Evolutionary conservation across 2,329 filamentous ascomycete species (phyloP).

Genomic region (Phoma sp.): DNA sequence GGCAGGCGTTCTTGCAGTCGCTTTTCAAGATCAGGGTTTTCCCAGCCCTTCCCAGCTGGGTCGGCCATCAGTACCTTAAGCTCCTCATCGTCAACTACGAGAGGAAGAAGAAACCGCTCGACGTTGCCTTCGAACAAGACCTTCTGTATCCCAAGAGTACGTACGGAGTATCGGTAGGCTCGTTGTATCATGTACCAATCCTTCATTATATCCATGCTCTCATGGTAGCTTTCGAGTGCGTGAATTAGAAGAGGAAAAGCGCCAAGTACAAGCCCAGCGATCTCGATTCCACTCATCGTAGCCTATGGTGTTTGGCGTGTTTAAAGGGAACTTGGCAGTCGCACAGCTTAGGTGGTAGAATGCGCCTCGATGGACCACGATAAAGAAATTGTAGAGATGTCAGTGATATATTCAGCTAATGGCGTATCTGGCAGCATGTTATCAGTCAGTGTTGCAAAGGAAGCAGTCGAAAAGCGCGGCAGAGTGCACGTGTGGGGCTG

Average conservation of each 20-base stretch:
- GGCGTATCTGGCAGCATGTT: too few species aligned
- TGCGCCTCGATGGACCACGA: too few species aligned
- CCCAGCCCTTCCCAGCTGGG: not conserved
- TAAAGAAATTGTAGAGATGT: too few species aligned
- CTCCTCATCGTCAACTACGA: not conserved
- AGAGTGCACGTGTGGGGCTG: too few species aligned
- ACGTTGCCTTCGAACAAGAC: not conserved
- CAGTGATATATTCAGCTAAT: too few species aligned
- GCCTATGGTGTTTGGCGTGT: too few species aligned
- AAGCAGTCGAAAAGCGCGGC: too few species aligned
- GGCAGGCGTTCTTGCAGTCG: not conserved
- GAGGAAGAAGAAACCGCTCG: not conserved
- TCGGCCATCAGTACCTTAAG: not conserved
- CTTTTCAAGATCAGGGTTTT: not conserved
- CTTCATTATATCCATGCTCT: not conserved
- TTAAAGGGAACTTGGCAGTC: too few species aligned
- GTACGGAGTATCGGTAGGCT: not conserved
- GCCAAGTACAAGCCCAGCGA: constrained; percentile 40
- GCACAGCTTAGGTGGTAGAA: too few species aligned
- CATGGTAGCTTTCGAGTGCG: not conserved
- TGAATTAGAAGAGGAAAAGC: constrained; percentile 32
- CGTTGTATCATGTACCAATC: not conserved
- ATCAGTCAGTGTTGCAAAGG: too few species aligned
- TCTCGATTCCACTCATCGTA: constrained; percentile 44
- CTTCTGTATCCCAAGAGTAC: not conserved